These are phyloP conservation scores for Cucurbita argyrosperma DNA, from an alignment of 306 rosid species.

Conservation along the genomic window DNA sequence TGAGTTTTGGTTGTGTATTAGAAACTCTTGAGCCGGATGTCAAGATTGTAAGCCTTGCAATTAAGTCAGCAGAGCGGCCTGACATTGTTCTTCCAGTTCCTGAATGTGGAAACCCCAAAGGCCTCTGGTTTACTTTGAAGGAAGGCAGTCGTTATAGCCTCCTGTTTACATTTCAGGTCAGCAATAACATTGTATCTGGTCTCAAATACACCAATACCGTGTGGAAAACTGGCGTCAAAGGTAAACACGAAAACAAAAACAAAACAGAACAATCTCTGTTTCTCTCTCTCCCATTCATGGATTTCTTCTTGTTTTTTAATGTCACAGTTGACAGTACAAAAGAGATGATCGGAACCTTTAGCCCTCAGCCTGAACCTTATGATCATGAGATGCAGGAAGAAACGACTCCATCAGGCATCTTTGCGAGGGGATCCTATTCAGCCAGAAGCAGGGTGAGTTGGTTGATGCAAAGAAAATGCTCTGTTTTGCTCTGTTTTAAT, in stretches of 20 bases:
- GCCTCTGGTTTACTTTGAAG: slow-evolving; percentile 86
- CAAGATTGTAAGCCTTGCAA: slow-evolving; percentile 72
- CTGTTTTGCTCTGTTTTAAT: too few species aligned
- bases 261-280: not conserved
- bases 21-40: slow-evolving; percentile 82
- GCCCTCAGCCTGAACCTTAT: slow-evolving; percentile 71
- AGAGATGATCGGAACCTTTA: slow-evolving; percentile 88
- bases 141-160: slow-evolving; percentile 88
- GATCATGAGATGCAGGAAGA: slow-evolving; percentile 75
- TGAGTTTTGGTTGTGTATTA: slow-evolving; percentile 2
- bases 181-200: slow-evolving; percentile 81
- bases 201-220: slow-evolving; percentile 84
- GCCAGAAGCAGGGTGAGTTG: slow-evolving; percentile 67
- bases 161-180: slow-evolving; percentile 59
- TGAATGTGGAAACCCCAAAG: slow-evolving; percentile 61
- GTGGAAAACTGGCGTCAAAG: slow-evolving; percentile 79
- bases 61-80: slow-evolving; percentile 50
- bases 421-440: slow-evolving; percentile 74
- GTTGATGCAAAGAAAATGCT: not conserved
- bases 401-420: slow-evolving; percentile 81
- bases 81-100: slow-evolving; percentile 70
- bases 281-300: not conserved
- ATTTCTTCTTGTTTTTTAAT: not conserved
- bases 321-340: slow-evolving; percentile 63
- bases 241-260: slow-evolving; percentile 17